Evolutionary conservation across 768 basidiomycete species (phyloP).

Genomic region (Xerocomus spinulosus): DNA sequence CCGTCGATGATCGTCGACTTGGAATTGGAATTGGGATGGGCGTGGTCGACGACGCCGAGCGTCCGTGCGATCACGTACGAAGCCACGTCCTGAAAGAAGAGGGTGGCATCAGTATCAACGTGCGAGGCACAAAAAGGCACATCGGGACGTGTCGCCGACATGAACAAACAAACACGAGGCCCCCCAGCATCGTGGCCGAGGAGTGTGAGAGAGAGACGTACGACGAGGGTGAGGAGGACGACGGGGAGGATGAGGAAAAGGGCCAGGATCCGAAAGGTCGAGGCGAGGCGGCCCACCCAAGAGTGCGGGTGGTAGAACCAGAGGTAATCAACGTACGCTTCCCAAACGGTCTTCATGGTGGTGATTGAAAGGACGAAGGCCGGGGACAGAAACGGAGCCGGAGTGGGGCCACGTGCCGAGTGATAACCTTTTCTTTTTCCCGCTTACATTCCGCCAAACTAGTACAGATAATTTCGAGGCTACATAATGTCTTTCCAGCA

Average conservation of each 20-base stretch:
- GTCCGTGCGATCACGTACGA: conserved; percentile 83
- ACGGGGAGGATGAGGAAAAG: conserved; percentile 45
- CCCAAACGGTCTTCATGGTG: conserved; percentile 51
- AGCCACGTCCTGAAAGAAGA: conserved; percentile 55
- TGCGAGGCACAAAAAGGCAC: neutral
- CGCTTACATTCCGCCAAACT: conserved; percentile 13
- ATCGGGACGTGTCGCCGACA: conserved; percentile 15
- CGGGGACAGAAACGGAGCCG: conserved; percentile 1
- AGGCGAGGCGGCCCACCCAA: conserved; percentile 63
- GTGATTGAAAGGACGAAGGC: neutral
- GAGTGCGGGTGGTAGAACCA: conserved; percentile 62
- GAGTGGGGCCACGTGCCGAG: neutral
- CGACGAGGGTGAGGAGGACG: conserved; percentile 60
- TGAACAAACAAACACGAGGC: neutral
- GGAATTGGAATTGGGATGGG: conserved; percentile 63
- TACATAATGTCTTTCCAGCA: conserved; percentile 28
- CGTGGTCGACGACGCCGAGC: conserved; percentile 70
- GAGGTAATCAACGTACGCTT: conserved; percentile 55
- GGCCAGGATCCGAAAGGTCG: conserved; percentile 60
- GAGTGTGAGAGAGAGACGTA: conserved; percentile 33
- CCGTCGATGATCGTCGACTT: too few species aligned
- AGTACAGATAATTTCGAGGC: conserved; percentile 26
- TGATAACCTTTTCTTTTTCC: neutral
- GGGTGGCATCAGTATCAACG: too few species aligned
- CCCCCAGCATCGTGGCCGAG: too few species aligned